Evolutionary conservation across 2,329 filamentous ascomycete species (phyloP).

Genomic region (Diaporthe caulivora): DNA sequence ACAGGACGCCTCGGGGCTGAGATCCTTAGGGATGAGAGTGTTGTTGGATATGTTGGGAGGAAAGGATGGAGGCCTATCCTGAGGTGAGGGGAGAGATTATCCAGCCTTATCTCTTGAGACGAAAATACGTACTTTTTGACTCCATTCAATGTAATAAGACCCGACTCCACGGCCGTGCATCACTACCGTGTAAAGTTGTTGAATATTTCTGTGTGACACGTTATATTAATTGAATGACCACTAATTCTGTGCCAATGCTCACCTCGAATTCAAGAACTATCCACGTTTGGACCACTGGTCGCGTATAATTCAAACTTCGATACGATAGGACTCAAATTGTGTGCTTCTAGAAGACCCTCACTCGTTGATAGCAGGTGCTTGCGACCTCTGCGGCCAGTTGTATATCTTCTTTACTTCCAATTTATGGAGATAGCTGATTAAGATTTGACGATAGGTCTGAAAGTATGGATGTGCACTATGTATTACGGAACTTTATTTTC

Average conservation of each 20-base stretch:
- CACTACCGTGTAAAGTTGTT: too few species aligned
- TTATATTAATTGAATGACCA: too few species aligned
- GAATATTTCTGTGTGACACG: too few species aligned
- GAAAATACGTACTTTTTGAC: not conserved
- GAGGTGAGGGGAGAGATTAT: constrained; percentile 44
- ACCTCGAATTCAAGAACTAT: not conserved
- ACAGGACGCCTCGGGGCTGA: constrained; percentile 72
- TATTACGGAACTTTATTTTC: not conserved
- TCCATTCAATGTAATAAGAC: not conserved
- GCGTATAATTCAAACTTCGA: too few species aligned
- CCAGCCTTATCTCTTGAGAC: not conserved
- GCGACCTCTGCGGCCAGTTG: too few species aligned
- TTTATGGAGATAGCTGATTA: too few species aligned
- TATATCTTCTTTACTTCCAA: too few species aligned
- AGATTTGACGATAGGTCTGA: too few species aligned
- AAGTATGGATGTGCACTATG: not conserved
- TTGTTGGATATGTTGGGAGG: constrained; percentile 67
- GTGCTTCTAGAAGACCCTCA: too few species aligned
- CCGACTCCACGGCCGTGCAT: not conserved
- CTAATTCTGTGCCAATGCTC: not conserved
- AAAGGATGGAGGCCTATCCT: constrained; percentile 70
- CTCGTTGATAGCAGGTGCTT: too few species aligned
- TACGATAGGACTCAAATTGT: too few species aligned
- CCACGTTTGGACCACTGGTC: too few species aligned
- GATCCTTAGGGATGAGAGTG: constrained; percentile 71